phyloP scores from a whole-genome alignment of 2,329 filamentous ascomycete genomes.

The Plectosphaerella cucumerina region DNA sequence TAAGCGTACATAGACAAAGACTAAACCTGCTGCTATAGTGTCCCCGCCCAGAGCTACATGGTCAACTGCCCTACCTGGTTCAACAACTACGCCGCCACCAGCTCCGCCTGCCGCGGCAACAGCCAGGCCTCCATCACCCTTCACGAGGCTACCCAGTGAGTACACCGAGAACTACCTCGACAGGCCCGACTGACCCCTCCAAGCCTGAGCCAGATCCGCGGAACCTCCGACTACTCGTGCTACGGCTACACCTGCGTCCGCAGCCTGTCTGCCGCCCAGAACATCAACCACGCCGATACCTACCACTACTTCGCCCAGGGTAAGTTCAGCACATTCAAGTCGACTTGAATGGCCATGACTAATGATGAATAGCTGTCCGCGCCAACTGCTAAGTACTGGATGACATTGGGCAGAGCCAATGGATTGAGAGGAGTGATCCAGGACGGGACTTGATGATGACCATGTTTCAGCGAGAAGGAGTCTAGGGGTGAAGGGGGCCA shows the following conservation, averaged over 20 bases:
- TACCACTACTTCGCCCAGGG: constrained; percentile 35
- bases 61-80: constrained; percentile 61
- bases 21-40: neutral
- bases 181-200: neutral
- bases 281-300: constrained; percentile 61
- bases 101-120: constrained; percentile 54
- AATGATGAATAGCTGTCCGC: constrained; percentile 19
- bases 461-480: too few relatives aligned
- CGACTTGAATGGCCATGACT: neutral
- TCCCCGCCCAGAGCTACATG: constrained; percentile 49
- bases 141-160: constrained; percentile 59
- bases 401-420: too few relatives aligned
- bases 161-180: neutral
- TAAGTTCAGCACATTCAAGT: neutral
- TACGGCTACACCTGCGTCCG: constrained; percentile 51
- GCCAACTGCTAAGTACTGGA: constrained; percentile 30
- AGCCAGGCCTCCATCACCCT: constrained; percentile 62
- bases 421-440: too few relatives aligned
- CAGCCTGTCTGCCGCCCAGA: constrained; percentile 40
- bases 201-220: constrained; percentile 44
- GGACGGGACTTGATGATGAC: too few relatives aligned
- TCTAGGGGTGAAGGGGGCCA: too few relatives aligned
- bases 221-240: constrained; percentile 55
- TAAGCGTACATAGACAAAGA: too few relatives aligned
- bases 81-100: constrained; percentile 44